Evolutionary conservation across 768 basidiomycete genomes (phyloP), one percentile per base, ranked within the genome.

Genomic region (Phlebiopsis gigantea): DNA sequence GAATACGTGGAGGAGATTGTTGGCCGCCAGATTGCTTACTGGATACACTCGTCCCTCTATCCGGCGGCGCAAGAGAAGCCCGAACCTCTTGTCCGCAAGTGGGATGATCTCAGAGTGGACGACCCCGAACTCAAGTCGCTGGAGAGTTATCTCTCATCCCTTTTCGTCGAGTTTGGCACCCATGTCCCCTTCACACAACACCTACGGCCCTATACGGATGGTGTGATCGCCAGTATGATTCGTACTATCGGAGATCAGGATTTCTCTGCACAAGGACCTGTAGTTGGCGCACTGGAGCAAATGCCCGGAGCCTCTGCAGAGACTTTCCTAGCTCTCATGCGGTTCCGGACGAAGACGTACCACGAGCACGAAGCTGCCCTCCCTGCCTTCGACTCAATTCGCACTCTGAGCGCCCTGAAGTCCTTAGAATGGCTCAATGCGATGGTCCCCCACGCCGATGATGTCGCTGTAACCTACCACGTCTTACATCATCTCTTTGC

Each of bases 401-500:
- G 72, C 15, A 75, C 85, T 1, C 56, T 62, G 5, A 74, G 75
- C 17, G 68, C 90, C 56, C 67, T 90, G 15, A 72, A 69, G 12
- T 78, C 85, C 8, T 64, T 93, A 53, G 62, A 71, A 5, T 92
- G 89, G 87, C 75, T 92, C 55, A 71, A 69, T 21, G 65, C 65
- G 9, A 71, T 72, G 19, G 68, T 76, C 5, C 68, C 75, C 3
- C 68, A 72, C 14, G 75, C 77, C 19, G 72, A 80, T 42, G 71
- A 70, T 24, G 71, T 73, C n/a, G 80, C 87, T 10, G 82, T 82
- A 48, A 82, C 84, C 4, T 94, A 90, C 67, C 91, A 94, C 58
- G 79, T 90, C 54, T 68, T 92, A 25, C 86, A 88, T 57, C 79
- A 82, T 50, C 75, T 96, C 14, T 83, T 95, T 60, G 77, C 84